A percentile compares a stretch with the other conserved stretches of the same genome.
Evolutionary conservation across 768 basidiomycete genomes (phyloP).

Genomic region (Gelatoporia subvermispora): DNA sequence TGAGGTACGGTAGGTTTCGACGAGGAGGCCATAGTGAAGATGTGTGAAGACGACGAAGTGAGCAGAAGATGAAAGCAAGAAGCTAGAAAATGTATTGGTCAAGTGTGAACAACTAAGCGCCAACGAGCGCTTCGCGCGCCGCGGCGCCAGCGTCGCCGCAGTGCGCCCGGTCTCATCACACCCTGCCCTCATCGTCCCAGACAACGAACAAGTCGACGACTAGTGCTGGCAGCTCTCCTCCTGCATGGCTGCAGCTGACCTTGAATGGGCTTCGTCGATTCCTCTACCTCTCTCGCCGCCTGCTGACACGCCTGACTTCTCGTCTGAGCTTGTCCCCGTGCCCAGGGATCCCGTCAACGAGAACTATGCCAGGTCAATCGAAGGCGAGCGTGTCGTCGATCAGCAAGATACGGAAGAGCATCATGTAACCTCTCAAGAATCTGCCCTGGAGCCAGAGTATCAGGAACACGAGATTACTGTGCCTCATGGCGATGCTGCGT

Average conservation of each 20-base stretch:
- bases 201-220: neutral
- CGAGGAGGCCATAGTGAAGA: constrained; percentile 12
- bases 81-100: neutral
- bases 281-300: constrained; percentile 23
- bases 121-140: neutral
- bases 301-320: constrained; percentile 12
- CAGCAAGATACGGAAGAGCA: too few relatives aligned
- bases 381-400: neutral
- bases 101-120: neutral
- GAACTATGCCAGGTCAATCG: constrained; percentile 9
- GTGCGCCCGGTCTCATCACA: neutral
- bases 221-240: neutral
- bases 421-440: too few relatives aligned
- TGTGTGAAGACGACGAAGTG: neutral
- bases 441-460: too few relatives aligned
- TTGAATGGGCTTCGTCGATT: constrained; percentile 16
- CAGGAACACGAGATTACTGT: too few relatives aligned
- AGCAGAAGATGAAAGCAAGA: neutral
- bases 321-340: constrained; percentile 1
- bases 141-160: neutral
- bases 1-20: constrained; percentile 38
- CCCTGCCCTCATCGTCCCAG: neutral
- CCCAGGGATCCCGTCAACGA: constrained; percentile 16
- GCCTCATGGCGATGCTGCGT: neutral
- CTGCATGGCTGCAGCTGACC: constrained; percentile 15